These are phyloP conservation scores for Saturnispora silvae DNA, from an alignment of 805 yeast species.

Conservation along the genomic window DNA sequence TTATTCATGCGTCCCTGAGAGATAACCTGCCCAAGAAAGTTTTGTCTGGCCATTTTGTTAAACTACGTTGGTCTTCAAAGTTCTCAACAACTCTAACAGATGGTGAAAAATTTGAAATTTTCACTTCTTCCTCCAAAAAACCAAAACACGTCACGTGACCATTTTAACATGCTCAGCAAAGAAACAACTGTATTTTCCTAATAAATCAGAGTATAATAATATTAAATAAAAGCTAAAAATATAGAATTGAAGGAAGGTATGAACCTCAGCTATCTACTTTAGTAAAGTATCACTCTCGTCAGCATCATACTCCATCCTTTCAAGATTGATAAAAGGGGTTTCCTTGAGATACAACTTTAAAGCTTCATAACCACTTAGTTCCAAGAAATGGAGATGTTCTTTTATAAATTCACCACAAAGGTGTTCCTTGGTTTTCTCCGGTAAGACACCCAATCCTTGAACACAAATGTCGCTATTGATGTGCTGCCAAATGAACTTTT, in stretches of 20 bases:
- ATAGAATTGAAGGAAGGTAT: too few relatives aligned
- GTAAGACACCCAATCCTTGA: slow-evolving; percentile 9
- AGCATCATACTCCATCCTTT: slow-evolving; percentile 3
- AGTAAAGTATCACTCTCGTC: neutral
- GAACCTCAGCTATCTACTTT: too few relatives aligned
- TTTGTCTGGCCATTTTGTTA: slow-evolving; percentile 68
- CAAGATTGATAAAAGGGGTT: slow-evolving; percentile 9
- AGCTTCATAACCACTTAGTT: slow-evolving; percentile 1
- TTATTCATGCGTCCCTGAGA: slow-evolving; percentile 95
- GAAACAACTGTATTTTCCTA: too few relatives aligned
- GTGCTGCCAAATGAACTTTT: slow-evolving; percentile 16
- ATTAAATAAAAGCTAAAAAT: too few relatives aligned
- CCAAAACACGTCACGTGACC: neutral
- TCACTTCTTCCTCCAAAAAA: neutral
- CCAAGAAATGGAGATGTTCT: slow-evolving; percentile 10
- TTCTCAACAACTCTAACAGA: too few relatives aligned
- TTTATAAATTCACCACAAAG: slow-evolving; percentile 11
- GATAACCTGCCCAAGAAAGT: slow-evolving; percentile 83
- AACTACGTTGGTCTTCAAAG: neutral
- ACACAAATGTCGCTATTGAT: slow-evolving; percentile 15
- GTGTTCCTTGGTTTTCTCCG: slow-evolving; percentile 1
- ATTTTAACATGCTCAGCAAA: neutral
- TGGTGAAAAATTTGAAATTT: neutral
- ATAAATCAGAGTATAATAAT: too few relatives aligned
- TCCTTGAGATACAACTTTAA: slow-evolving; percentile 5